phyloP scores from a whole-genome alignment of 768 basidiomycete species.

The Russula lepida region DNA sequence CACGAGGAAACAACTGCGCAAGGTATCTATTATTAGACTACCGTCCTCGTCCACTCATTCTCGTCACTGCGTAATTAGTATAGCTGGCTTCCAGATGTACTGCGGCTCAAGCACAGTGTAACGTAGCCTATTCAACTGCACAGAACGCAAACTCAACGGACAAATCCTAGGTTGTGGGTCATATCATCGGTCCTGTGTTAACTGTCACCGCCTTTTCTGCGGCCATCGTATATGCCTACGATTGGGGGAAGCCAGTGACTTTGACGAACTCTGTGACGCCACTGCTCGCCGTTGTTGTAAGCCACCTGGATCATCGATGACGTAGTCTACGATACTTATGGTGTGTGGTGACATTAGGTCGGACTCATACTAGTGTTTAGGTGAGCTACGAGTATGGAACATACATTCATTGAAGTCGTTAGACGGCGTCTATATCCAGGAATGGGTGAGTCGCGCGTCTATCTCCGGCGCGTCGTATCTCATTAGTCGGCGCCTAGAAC shows the following conservation, averaged over 20 bases:
- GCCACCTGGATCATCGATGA: conserved; percentile 22
- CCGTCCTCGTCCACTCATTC: background rate
- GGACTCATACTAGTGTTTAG: conserved; percentile 85
- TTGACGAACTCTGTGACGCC: conserved; percentile 83
- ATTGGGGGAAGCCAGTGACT: conserved; percentile 48
- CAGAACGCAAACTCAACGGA: conserved; percentile 9
- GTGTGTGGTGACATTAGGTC: conserved; percentile 42
- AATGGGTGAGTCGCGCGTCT: conserved; percentile 42
- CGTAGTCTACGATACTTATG: background rate
- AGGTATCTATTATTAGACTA: conserved; percentile 9
- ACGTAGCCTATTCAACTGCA: conserved; percentile 25
- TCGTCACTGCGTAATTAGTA: conserved; percentile 38
- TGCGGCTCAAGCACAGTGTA: conserved; percentile 77
- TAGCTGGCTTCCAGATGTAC: conserved; percentile 84
- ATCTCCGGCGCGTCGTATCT: background rate
- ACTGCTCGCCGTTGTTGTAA: conserved; percentile 79
- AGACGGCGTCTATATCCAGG: conserved; percentile 29
- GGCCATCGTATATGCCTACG: conserved; percentile 49
- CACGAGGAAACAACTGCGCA: conserved; percentile 15
- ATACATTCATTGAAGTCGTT: background rate
- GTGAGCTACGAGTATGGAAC: conserved; percentile 33
- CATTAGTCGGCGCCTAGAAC: conserved; percentile 38
- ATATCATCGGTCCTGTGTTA: conserved; percentile 73
- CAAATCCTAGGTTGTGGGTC: conserved; percentile 49
- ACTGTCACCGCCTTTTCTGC: conserved; percentile 74